phyloP scores from a whole-genome alignment of 176 grass and related monocot species.

The Eleusine coracana region DNA sequence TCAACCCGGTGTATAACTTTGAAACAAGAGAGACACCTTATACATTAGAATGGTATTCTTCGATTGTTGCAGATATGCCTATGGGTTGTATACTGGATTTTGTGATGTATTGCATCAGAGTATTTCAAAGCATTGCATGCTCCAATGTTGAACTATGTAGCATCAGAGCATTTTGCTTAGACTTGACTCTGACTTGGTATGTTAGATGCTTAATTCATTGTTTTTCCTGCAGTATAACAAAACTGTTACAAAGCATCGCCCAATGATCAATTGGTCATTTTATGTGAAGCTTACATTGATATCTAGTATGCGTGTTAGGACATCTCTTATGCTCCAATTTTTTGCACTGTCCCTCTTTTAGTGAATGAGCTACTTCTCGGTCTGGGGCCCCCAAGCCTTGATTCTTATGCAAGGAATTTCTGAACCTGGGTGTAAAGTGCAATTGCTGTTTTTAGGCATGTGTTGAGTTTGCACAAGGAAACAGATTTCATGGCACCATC shows the following conservation, averaged over 20 bases:
- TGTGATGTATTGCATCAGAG: background rate
- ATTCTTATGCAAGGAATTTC: background rate
- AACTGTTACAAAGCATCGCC: background rate
- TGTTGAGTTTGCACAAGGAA: background rate
- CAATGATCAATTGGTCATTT: background rate
- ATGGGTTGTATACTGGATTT: background rate
- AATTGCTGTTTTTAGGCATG: background rate
- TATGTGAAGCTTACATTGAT: slow-evolving; percentile 18
- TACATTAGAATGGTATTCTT: slow-evolving; percentile 20
- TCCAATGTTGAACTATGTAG: slow-evolving; percentile 18
- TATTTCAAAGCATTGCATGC: background rate
- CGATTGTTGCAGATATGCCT: slow-evolving; percentile 13
- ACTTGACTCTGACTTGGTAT: slow-evolving; percentile 1
- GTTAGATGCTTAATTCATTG: slow-evolving; percentile 20
- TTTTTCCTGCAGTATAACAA: background rate
- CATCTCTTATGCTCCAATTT: background rate
- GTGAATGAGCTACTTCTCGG: background rate
- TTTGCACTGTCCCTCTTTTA: background rate
- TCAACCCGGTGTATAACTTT: background rate
- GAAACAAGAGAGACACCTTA: background rate
- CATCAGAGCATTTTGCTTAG: background rate
- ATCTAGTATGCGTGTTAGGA: background rate
- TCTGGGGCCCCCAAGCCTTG: background rate
- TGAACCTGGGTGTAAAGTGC: background rate
- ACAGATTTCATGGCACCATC: background rate